A percentile compares a stretch with the other conserved stretches of the same genome.
phyloP scores from a whole-genome alignment of 176 grass and related monocot genomes.

The barley (Hordeum vulgare) region MorexV3_pseudomolecules_assembly NC_058518.1:116543277-116543776 shows the following conservation, averaged over 20 bases:
- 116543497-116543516: background rate
- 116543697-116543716: background rate
- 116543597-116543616: background rate
- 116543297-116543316: background rate
- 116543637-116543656: background rate
- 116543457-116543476: background rate
- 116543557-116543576: background rate
- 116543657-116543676: background rate
- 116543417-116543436: background rate
- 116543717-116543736: background rate
- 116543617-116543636: background rate
- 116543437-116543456: background rate
- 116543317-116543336: background rate
- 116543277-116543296: background rate
- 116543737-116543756: constrained; percentile 22
- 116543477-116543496: background rate
- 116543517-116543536: background rate
- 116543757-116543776: constrained; percentile 64
- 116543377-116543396: background rate
- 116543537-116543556: background rate
- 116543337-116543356: background rate
- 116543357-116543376: background rate
- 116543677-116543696: background rate
- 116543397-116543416: background rate
- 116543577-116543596: background rate